A percentile compares a stretch with the other conserved stretches of the same genome.
Conservation (phyloP, 2,329 filamentous ascomycete genomes). For the Colletotrichum destructivum region DNA sequence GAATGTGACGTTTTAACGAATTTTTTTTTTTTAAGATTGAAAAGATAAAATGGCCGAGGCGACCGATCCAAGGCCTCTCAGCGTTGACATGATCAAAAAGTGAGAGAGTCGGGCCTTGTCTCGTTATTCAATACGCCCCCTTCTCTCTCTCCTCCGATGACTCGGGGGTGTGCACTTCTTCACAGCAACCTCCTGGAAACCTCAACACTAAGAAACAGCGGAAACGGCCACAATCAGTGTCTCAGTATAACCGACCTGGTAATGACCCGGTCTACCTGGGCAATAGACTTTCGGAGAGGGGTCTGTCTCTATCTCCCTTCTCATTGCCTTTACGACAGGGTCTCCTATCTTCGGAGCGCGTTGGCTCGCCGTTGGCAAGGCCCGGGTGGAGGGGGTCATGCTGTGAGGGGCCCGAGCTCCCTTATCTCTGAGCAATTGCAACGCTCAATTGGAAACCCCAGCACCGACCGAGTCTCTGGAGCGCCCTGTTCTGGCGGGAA, state of each 20-base stretch:
- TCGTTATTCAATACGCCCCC: too few species aligned
- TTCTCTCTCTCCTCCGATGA: too few species aligned
- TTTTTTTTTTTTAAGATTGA: background rate
- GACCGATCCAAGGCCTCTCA: background rate
- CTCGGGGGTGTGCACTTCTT: too few species aligned
- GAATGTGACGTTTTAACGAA: background rate
- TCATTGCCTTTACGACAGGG: background rate
- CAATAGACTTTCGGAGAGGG: too few species aligned
- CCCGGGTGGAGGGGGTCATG: background rate
- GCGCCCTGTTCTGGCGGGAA: background rate
- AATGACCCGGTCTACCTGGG: too few species aligned
- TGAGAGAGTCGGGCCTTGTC: background rate
- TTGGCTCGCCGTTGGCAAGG: background rate
- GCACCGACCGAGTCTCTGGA: background rate
- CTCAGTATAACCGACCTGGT: too few species aligned
- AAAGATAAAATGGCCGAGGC: too few species aligned
- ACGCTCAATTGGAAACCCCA: conserved; percentile 32
- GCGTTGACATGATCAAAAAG: background rate
- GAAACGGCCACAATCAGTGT: too few species aligned
- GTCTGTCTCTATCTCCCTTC: background rate
- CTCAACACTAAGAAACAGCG: too few species aligned
- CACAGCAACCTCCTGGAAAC: too few species aligned
- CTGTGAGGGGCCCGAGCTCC: conserved; percentile 30
- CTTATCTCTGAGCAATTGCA: conserved; percentile 42
- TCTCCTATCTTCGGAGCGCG: conserved; percentile 19